Evolutionary conservation across 1,284 basidiomycete genomes (phyloP).

Genomic region (Ganoderma leucocontextum): DNA sequence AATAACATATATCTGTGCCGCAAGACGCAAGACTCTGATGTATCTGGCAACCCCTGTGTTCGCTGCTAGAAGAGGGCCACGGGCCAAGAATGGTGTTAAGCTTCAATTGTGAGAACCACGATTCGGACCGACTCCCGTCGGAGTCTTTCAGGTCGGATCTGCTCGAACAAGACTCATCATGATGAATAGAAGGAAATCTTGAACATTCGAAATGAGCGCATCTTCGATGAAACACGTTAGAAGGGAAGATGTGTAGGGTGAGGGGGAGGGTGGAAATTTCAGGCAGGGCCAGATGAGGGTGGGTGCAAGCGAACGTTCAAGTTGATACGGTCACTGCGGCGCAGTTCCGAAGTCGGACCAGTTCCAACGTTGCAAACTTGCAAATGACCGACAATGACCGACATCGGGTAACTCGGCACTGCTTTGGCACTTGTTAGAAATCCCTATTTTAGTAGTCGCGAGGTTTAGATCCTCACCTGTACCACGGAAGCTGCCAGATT

Average conservation of each 20-base stretch:
- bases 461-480: not conserved
- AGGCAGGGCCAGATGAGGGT: not conserved
- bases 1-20: slow-evolving; percentile 21
- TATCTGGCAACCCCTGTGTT: not conserved
- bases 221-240: not conserved
- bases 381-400: not conserved
- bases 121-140: not conserved
- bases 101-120: not conserved
- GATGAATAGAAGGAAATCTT: not conserved
- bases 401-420: not conserved
- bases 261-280: not conserved
- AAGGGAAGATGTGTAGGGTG: not conserved
- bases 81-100: not conserved
- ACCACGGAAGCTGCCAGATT: not conserved
- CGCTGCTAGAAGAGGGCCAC: not conserved
- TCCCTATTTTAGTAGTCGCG: not conserved
- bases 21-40: slow-evolving; percentile 16
- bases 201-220: not conserved
- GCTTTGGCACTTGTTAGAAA: not conserved
- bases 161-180: not conserved
- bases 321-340: not conserved
- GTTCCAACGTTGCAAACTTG: not conserved
- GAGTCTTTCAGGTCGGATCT: no score
- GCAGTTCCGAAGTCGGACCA: not conserved
- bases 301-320: not conserved